Evolutionary conservation across 2,329 filamentous ascomycete species (phyloP).

Genomic region (Claviceps sp.): DNA sequence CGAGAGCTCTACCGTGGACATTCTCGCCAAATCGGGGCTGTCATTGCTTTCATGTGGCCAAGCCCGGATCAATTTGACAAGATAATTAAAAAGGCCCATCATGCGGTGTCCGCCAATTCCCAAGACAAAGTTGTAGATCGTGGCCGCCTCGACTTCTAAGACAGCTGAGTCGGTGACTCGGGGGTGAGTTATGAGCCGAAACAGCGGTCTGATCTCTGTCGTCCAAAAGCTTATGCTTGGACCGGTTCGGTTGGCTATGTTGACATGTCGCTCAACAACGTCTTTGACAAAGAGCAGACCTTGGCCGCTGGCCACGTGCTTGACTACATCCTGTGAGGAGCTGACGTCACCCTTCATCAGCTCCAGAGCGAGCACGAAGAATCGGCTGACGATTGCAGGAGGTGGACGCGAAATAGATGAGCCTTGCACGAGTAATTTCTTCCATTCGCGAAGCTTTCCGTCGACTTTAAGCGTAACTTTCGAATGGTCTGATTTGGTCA

Average conservation of each 20-base stretch:
- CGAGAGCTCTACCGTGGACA: slow-evolving; percentile 15
- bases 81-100: slow-evolving; percentile 18
- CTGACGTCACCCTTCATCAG: slow-evolving; percentile 12
- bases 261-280: slow-evolving; percentile 14
- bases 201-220: slow-evolving; percentile 18
- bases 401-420: not conserved
- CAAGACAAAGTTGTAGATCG: slow-evolving; percentile 21
- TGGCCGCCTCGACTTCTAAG: slow-evolving; percentile 23
- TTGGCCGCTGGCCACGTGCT: slow-evolving; percentile 14
- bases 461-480: not conserved
- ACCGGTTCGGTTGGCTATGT: not conserved
- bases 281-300: slow-evolving; percentile 17
- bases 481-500: not conserved
- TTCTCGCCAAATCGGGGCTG: slow-evolving; percentile 4
- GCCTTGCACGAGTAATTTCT: slow-evolving; percentile 5
- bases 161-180: slow-evolving; percentile 23
- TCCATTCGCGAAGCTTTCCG: slow-evolving; percentile 11
- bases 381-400: slow-evolving; percentile 2
- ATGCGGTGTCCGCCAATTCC: slow-evolving; percentile 21
- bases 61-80: slow-evolving; percentile 6
- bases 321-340: slow-evolving; percentile 10
- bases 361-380: slow-evolving; percentile 10
- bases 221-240: slow-evolving; percentile 12
- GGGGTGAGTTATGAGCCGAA: slow-evolving; percentile 22
- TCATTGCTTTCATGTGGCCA: slow-evolving; percentile 6